Evolutionary conservation across 352 stramenopile genomes (phyloP), one percentile per base, ranked within the genome.

Genomic region (Pythium periplocum): DNA sequence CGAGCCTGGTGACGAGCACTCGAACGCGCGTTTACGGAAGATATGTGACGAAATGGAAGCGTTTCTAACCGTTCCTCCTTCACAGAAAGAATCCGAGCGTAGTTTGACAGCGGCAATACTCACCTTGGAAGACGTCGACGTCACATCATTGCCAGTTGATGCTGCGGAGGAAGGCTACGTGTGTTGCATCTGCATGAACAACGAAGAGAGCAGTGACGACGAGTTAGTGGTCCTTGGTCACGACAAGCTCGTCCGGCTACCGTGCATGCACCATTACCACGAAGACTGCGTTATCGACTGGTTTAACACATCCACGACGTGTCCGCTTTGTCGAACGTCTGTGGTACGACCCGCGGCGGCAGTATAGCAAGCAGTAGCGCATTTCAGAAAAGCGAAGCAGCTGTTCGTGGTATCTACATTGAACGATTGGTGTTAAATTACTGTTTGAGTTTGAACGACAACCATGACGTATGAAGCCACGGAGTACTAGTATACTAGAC

Each of bases 201-300:
- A 73, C 32, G 65, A 70, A 31, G 71, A 76, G 7, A n/a, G 32
- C 43, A 54, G 42, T 10, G 56, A 73, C 2, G 59, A 65, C 4
- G 71, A 68, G 6, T 57, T 60, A 35, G 61, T 56, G 40, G 45
- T 42, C 12, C 62, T 68, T 3, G 63, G 61, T 30, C 66, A 71
- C n/a, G 54, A 78, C 31, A 72, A 66, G 43, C 71, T 84, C 59
- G 77, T 87, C 32, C 61, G 68, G 51, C 55, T 91, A n/a, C 71
- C 75, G 26, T 91, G 80, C 50, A 59, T 48, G 11, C 80, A 91
- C 53, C 66, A 77, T 38, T 91, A 87, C 53, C 80, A 91, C 56
- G 78, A 91, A 66, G 75, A 87, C 68, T 91, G 80, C 39, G 69
- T 88, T 32, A 76, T 89, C 45, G 66, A 83, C 56, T 91, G 80